Evolutionary conservation across 352 stramenopile genomes (phyloP).

Genomic region (Albugo laibachii): DNA sequence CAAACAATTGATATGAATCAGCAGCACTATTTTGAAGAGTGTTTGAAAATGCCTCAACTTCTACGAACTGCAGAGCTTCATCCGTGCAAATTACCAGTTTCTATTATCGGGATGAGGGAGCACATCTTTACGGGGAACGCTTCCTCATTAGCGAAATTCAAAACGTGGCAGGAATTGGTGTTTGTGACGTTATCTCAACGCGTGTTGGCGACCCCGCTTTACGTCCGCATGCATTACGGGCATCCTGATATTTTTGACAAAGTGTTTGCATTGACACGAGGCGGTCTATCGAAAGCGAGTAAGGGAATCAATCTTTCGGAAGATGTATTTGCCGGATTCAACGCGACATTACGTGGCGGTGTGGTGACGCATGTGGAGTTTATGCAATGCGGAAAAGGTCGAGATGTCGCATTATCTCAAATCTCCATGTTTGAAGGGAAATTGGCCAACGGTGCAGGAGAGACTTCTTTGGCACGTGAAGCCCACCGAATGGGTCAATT

Average conservation of each 20-base stretch:
- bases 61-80: slow-evolving; percentile 42
- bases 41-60: slow-evolving; percentile 21
- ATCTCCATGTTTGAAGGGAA: slow-evolving; percentile 73
- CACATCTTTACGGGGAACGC: slow-evolving; percentile 69
- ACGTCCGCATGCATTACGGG: slow-evolving; percentile 62
- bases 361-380: slow-evolving; percentile 56
- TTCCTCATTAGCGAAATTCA: slow-evolving; percentile 62
- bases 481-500: slow-evolving; percentile 67
- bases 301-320: slow-evolving; percentile 70
- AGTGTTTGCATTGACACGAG: slow-evolving; percentile 36
- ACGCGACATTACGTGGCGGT: slow-evolving; percentile 38
- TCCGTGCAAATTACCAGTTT: slow-evolving; percentile 45
- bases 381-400: slow-evolving; percentile 65
- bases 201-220: slow-evolving; percentile 49
- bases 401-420: slow-evolving; percentile 58
- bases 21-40: slow-evolving; percentile 17
- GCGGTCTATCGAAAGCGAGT: slow-evolving; percentile 56
- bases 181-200: slow-evolving; percentile 65
- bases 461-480: slow-evolving; percentile 43
- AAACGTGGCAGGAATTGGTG: slow-evolving; percentile 57
- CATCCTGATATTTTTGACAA: slow-evolving; percentile 72
- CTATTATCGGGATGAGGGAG: slow-evolving; percentile 69
- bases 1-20: slow-evolving; percentile 23
- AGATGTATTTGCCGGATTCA: slow-evolving; percentile 67
- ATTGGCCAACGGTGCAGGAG: slow-evolving; percentile 50